phyloP scores from a whole-genome alignment of 2,329 filamentous ascomycete genomes.

The Knufia petricola region DNA sequence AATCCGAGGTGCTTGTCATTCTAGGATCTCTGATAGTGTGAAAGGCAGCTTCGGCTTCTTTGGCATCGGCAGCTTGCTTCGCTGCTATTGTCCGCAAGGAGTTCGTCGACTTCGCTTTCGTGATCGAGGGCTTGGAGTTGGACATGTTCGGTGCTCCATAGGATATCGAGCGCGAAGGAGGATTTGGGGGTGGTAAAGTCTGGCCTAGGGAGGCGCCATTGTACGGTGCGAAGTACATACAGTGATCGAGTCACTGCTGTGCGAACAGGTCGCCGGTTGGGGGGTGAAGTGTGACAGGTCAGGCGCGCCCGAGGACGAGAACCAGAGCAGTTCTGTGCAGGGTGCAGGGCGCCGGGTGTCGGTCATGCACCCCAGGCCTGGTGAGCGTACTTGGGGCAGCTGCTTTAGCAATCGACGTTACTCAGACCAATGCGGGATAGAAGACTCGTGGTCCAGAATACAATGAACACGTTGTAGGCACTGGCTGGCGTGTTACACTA shows the following conservation, averaged over 20 bases:
- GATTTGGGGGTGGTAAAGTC: background rate
- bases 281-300: background rate
- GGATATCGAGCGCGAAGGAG: slow-evolving; percentile 15
- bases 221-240: slow-evolving; percentile 8
- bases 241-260: slow-evolving; percentile 2
- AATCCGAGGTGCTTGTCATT: slow-evolving; percentile 28
- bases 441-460: background rate
- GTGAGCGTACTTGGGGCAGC: background rate
- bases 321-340: no score
- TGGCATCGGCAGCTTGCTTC: slow-evolving; percentile 24
- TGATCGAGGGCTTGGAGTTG: slow-evolving; percentile 22
- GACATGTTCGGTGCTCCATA: background rate
- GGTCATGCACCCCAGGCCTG: background rate
- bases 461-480: background rate
- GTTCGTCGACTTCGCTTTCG: slow-evolving; percentile 37
- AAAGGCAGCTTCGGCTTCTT: slow-evolving; percentile 29
- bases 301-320: background rate
- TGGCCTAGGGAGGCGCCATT: slow-evolving; percentile 18
- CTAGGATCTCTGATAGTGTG: slow-evolving; percentile 39
- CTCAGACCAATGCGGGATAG: background rate
- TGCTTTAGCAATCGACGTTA: background rate
- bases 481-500: background rate
- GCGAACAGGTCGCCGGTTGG: background rate
- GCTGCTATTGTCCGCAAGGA: slow-evolving; percentile 31
- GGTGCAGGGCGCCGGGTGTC: no score